Conservation (phyloP, 306 rosid genomes). For the Albizia julibrissin region DNA sequence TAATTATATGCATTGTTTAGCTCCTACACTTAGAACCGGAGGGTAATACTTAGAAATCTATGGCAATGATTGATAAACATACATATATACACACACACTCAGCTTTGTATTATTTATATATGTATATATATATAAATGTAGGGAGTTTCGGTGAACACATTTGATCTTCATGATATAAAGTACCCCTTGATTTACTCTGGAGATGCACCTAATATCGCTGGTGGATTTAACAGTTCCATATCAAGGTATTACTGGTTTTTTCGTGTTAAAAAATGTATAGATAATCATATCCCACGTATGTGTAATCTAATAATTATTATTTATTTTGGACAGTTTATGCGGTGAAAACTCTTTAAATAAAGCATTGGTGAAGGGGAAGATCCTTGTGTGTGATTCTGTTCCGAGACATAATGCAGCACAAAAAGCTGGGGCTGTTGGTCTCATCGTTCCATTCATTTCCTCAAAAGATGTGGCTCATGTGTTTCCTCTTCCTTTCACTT, state of each 20-base stretch:
- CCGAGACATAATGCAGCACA: neutral
- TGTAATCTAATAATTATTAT: too few relatives aligned
- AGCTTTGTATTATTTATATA: neutral
- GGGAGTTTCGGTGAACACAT: neutral
- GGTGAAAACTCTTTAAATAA: neutral
- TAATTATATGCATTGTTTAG: too few relatives aligned
- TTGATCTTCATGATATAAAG: neutral
- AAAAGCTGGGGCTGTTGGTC: neutral
- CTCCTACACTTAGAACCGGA: too few relatives aligned
- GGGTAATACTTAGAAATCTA: too few relatives aligned
- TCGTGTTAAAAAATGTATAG: too few relatives aligned
- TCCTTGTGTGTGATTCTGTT: neutral
- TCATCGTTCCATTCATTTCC: neutral
- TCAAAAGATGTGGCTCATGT: neutral
- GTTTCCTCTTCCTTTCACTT: neutral
- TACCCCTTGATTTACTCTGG: neutral
- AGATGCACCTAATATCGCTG: neutral
- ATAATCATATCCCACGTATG: too few relatives aligned
- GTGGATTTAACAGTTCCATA: neutral
- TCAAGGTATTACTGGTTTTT: neutral
- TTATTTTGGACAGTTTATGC: neutral
- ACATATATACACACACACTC: neutral
- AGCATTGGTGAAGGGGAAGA: neutral
- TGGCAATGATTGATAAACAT: neutral
- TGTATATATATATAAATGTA: too few relatives aligned